phyloP scores from a whole-genome alignment of 768 basidiomycete genomes.

The Mycena haematopus region DNA sequence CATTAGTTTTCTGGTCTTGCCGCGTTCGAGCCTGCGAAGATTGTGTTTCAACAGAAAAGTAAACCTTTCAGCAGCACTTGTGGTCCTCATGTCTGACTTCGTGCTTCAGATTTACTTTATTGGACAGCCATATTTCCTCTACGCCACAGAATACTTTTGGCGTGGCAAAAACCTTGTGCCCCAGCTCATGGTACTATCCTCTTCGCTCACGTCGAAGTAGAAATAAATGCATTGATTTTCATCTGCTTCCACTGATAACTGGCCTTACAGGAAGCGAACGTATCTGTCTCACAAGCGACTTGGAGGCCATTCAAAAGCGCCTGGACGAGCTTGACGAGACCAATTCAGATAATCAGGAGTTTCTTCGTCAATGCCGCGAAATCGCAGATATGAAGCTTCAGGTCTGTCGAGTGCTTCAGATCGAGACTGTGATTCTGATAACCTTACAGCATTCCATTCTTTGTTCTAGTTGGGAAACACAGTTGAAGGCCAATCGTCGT shows the following conservation, averaged over 20 bases:
- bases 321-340: not conserved
- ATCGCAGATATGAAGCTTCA: not conserved
- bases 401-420: not conserved
- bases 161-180: not conserved
- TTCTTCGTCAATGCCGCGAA: not conserved
- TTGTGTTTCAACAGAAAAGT: not conserved
- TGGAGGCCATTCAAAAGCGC: not conserved
- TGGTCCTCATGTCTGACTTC: not conserved
- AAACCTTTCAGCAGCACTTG: too few relatives aligned
- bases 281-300: not conserved
- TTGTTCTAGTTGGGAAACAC: not conserved
- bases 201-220: not conserved
- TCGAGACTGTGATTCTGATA: not conserved
- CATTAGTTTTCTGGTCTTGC: not conserved
- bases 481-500: not conserved
- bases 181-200: not conserved
- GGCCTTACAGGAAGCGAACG: not conserved
- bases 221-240: not conserved
- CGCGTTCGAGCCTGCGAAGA: slow-evolving; percentile 1
- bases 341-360: not conserved
- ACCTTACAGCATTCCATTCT: not conserved
- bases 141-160: not conserved
- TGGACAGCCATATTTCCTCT: not conserved
- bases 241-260: not conserved
- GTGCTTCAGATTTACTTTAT: not conserved